Evolutionary conservation across 805 yeast genomes (phyloP).

Genomic region (Phaffomyces antillensis): DNA sequence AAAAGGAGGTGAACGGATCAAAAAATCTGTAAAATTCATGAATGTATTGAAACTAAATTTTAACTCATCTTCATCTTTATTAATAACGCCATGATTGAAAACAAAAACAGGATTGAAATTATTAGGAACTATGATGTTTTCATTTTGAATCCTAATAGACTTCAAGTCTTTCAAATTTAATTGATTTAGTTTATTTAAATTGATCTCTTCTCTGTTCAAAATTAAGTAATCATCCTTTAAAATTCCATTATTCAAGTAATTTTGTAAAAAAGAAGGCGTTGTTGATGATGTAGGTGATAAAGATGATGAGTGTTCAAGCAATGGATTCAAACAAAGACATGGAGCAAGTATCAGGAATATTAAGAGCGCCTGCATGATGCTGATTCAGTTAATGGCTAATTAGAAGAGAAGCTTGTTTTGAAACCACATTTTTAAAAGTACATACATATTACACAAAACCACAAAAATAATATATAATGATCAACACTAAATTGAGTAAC

Average conservation of each 20-base stretch:
- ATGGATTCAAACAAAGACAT: background rate
- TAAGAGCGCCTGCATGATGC: background rate
- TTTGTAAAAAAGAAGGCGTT: background rate
- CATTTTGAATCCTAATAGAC: slow-evolving; percentile 1
- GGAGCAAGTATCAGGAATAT: background rate
- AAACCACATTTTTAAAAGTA: too few relatives aligned
- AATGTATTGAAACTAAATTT: slow-evolving; percentile 1
- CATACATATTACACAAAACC: too few relatives aligned
- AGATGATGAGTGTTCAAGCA: background rate
- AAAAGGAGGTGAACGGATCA: slow-evolving; percentile 5
- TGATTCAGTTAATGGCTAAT: background rate
- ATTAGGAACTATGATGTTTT: slow-evolving; percentile 1
- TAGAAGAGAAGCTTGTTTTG: too few relatives aligned
- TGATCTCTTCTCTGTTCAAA: slow-evolving; percentile 1
- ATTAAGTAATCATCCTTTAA: background rate
- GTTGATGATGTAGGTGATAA: background rate
- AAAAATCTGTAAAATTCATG: slow-evolving; percentile 1
- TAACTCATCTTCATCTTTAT: background rate
- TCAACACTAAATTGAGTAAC: too few relatives aligned
- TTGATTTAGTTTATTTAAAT: background rate
- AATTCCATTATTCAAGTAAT: background rate
- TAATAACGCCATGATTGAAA: background rate
- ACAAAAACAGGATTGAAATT: slow-evolving; percentile 3
- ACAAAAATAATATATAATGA: too few relatives aligned
- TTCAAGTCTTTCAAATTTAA: slow-evolving; percentile 1